Evolutionary conservation across 2,329 filamentous ascomycete genomes (phyloP).

Genomic region (Cercospora sojina): DNA sequence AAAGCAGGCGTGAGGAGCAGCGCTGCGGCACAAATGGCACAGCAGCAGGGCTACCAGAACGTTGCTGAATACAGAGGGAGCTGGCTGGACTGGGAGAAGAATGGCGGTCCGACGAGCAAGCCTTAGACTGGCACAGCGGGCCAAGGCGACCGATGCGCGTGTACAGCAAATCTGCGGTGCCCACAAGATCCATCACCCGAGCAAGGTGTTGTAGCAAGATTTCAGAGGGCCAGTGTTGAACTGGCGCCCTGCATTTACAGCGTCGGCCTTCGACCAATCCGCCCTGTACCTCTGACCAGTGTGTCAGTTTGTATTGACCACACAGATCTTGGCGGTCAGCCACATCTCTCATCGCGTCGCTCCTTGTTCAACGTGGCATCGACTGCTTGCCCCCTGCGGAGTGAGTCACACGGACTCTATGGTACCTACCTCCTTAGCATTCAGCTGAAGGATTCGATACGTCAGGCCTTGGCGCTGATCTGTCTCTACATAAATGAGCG

Average conservation of each 20-base stretch:
- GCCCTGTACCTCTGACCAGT: not conserved
- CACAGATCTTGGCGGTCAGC: not conserved
- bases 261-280: not conserved
- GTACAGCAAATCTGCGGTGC: not conserved
- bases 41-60: slow-evolving; percentile 69
- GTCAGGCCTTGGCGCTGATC: not conserved
- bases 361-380: not conserved
- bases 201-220: not conserved
- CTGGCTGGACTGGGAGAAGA: slow-evolving; percentile 78
- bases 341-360: not conserved
- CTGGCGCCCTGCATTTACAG: not conserved
- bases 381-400: not conserved
- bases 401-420: not conserved
- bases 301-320: not conserved
- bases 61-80: slow-evolving; percentile 73
- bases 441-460: not conserved
- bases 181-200: not conserved
- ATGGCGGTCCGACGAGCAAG: slow-evolving; percentile 60
- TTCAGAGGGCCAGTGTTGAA: not conserved
- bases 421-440: not conserved
- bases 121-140: slow-evolving; percentile 15
- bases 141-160: not conserved
- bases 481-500: not conserved
- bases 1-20: slow-evolving; percentile 82
- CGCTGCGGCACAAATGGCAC: slow-evolving; percentile 74